phyloP scores from a whole-genome alignment of 176 grass and related monocot species.

The Phragmites australis region DNA sequence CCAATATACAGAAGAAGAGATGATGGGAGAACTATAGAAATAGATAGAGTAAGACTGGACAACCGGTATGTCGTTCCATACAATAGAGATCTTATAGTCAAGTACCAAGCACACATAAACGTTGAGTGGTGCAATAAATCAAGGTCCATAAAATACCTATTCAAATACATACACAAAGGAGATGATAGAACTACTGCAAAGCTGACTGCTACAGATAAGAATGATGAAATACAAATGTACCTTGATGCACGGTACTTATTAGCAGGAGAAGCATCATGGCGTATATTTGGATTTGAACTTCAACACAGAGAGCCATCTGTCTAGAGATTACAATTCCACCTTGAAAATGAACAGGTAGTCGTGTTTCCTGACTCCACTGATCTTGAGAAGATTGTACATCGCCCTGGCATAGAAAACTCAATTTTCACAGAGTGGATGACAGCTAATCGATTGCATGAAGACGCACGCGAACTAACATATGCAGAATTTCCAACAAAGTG shows the following conservation, averaged over 20 bases:
- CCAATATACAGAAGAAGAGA: conserved; percentile 31
- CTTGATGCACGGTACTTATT: conserved; percentile 41
- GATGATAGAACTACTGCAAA: background rate
- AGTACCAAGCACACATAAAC: conserved; percentile 42
- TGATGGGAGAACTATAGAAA: background rate
- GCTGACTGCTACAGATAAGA: background rate
- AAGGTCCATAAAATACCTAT: conserved; percentile 41
- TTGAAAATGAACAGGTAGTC: conserved; percentile 17
- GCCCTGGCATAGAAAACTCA: background rate
- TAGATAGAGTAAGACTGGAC: conserved; percentile 25
- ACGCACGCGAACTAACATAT: conserved; percentile 20
- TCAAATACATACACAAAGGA: conserved; percentile 46
- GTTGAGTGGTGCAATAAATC: conserved; percentile 39
- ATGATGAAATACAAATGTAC: conserved; percentile 39
- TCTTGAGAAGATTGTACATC: background rate
- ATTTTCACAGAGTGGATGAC: conserved; percentile 39
- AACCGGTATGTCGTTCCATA: conserved; percentile 25
- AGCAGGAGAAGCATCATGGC: conserved; percentile 19
- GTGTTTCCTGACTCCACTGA: conserved; percentile 16
- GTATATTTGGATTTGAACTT: conserved; percentile 36
- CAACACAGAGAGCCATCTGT: conserved; percentile 29
- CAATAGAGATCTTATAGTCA: conserved; percentile 11
- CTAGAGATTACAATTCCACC: conserved; percentile 29
- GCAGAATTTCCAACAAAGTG: conserved; percentile 33
- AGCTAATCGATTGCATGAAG: background rate